These are phyloP conservation scores for Fusarium goolgardi DNA, from an alignment of 2,329 filamentous ascomycete species.

Conservation along the genomic window DNA sequence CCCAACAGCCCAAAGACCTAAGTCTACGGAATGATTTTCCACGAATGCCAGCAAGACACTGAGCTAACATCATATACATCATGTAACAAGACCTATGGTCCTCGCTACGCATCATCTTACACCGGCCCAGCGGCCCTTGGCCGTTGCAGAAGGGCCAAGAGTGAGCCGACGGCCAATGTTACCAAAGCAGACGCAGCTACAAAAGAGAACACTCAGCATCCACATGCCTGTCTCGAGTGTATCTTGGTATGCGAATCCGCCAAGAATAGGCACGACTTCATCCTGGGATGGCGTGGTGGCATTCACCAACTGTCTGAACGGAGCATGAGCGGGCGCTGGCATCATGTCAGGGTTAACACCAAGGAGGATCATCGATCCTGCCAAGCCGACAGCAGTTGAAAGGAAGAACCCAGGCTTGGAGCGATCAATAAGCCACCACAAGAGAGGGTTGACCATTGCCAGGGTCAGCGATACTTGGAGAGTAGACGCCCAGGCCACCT, in stretches of 20 bases:
- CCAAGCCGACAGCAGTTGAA: conserved; percentile 76
- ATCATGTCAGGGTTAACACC: conserved; percentile 82
- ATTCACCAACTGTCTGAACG: conserved; percentile 42
- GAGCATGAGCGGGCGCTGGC: conserved; percentile 67
- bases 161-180: conserved; percentile 89
- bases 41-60: conserved; percentile 4
- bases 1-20: neutral
- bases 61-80: conserved; percentile 16
- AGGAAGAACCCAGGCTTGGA: conserved; percentile 86
- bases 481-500: conserved; percentile 91
- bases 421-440: conserved; percentile 97
- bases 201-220: conserved; percentile 94
- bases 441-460: conserved; percentile 87
- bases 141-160: conserved; percentile 58
- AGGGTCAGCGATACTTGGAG: conserved; percentile 93
- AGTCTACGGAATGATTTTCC: neutral
- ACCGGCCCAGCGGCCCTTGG: conserved; percentile 61
- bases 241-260: conserved; percentile 69
- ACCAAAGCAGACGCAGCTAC: conserved; percentile 94
- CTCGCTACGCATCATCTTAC: conserved; percentile 47
- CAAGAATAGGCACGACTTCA: conserved; percentile 49
- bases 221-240: conserved; percentile 81
- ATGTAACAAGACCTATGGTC: neutral
- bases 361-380: conserved; percentile 79
- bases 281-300: conserved; percentile 17